These are phyloP conservation scores for Escovopsis weberi DNA, from an alignment of 2,329 filamentous ascomycete genomes.

Conservation along the genomic window DNA sequence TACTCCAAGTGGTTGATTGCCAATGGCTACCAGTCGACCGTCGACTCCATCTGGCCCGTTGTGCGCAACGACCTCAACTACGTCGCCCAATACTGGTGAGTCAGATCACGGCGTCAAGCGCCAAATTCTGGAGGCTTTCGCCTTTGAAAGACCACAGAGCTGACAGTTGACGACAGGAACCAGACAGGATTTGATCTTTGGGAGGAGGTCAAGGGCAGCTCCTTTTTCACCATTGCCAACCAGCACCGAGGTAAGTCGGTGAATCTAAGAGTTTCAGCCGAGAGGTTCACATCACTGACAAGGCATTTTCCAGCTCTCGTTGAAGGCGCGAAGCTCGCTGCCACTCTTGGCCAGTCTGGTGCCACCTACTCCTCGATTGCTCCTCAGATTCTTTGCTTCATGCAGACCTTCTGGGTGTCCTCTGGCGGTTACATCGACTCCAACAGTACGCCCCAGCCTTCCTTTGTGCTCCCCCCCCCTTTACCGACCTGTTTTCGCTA, in stretches of 20 bases:
- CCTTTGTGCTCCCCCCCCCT: neutral
- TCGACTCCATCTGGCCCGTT: slow-evolving; percentile 54
- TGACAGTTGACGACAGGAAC: slow-evolving; percentile 24
- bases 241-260: slow-evolving; percentile 45
- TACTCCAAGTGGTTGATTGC: slow-evolving; percentile 60
- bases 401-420: slow-evolving; percentile 58
- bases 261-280: too few species aligned
- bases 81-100: slow-evolving; percentile 54
- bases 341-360: slow-evolving; percentile 42
- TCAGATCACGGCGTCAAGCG: neutral
- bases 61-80: slow-evolving; percentile 65
- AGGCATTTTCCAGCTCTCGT: slow-evolving; percentile 30
- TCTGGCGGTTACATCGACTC: slow-evolving; percentile 47
- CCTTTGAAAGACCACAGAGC: neutral
- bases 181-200: slow-evolving; percentile 60
- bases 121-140: neutral
- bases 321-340: slow-evolving; percentile 53
- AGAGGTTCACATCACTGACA: neutral
- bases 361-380: slow-evolving; percentile 47
- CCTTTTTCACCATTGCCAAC: slow-evolving; percentile 62
- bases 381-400: slow-evolving; percentile 57
- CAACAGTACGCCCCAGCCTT: slow-evolving; percentile 34
- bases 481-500: neutral
- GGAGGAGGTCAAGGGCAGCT: slow-evolving; percentile 66
- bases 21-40: slow-evolving; percentile 47